Evolutionary conservation across 2,329 filamentous ascomycete species (phyloP), one percentile per base, ranked within the genome.

Genomic region (Phymatotrichopsis omnivora): DNA sequence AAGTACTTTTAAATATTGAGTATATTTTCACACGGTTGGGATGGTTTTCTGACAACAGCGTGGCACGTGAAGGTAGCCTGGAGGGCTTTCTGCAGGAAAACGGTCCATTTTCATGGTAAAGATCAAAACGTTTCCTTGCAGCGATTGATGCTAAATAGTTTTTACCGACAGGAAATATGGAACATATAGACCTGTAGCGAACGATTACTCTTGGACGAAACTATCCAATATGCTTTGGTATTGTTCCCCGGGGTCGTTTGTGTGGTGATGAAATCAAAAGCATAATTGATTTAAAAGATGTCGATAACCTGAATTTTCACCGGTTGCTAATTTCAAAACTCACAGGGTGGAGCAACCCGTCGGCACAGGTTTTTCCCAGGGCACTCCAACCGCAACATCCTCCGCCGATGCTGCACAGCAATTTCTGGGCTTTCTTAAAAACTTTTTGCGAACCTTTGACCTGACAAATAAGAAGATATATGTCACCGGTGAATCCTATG

Each of bases 381-480:
- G 82, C 11, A 73, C 64, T 0, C 68, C 76, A 3, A 81, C 72
- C 0, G 80, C 80, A 7, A 75, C 68, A 3, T 74, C 72, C 55
- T 77, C 85, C 54, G 71, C 75, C 23, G 80, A 85, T 53, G 69
- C 81, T 1, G 80, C 80, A 0, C 63, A 66, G n/a, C 74, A 87
- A 55, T 85, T 89, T 60, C 67, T 81, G 12, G 80, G 80, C 38
- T 91, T 85, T 65, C 86, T 78, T 71, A 78, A 80, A 65, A 85
- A 85, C 64, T 86, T 85, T 56, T 65, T 85, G 47, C 68, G 82
- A 25, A 77, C 76, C 0, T 86, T 86, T 55, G 67, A 64, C n/a
- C 67, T 85, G 57, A 70, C 82, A 16, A 71, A 72, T 10, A 75
- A 73, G 56, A 82, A 81, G 53, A 71, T 85, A 7, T 89, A 81